Evolutionary conservation across 345 rosid genomes (phyloP), one percentile per base, ranked within the genome.

Genomic region (Garcia nutans): DNA sequence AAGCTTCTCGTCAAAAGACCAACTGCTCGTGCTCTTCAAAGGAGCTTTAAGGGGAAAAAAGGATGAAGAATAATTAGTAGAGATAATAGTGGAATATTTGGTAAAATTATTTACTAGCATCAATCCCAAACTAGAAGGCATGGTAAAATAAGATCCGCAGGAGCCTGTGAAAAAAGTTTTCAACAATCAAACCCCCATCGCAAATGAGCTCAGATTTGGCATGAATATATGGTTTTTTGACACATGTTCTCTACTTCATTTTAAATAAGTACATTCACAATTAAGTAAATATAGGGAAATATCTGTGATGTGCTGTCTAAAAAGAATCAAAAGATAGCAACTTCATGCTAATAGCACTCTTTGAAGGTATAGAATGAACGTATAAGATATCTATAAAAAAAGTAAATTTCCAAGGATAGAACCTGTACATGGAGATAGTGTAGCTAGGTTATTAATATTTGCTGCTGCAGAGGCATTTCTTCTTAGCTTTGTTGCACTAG

Each of bases 1-100:
- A 80, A 96, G 89, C 85, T 86, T 95, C 78, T 95, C 99, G 42
- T 93, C 96, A 23, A 96, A 96, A 19, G 90, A 86, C 96, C 93
- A 88, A 67, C 88, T 88, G 83, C 88, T 84, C 20, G 87, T 86
- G 55, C 90, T 88, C 86, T 73, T 89, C 77, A 84, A 80, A 28
- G 91, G 84, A 75, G 88, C 98, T 95, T 66, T 41, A 80, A 17
- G 24, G 11, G 62, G 23, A 70, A 68, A 54, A 57, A 42, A 19
- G 20, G 31, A 65, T 31, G 50, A 68, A 64, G 3, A 73, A 63
- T 8, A 59, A 66, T 12, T 13, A 44, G 22, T 10, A 63, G 10
- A 62, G 56, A 23, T 16, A 65, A 65, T 33, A 10, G 1, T 33
- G 9, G 6, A 63, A 31, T 22, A 37, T 70, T 54, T 22, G 11